Conservation (phyloP, 2,329 filamentous ascomycete genomes). For the Cladosporium sphaerospermum region DNA sequence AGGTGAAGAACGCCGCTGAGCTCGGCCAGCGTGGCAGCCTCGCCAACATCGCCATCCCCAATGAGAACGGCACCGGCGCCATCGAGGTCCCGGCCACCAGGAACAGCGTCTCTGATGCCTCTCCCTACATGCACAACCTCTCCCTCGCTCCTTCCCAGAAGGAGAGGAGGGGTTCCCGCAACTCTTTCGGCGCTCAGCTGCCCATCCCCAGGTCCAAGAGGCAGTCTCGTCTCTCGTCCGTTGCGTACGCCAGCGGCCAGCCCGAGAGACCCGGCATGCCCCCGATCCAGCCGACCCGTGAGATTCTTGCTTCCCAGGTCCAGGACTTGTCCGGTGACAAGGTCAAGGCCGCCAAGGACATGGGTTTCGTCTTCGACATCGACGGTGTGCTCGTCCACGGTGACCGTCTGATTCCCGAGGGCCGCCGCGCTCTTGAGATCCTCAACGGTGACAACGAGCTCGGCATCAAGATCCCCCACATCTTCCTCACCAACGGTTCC, state of each 20-base stretch:
- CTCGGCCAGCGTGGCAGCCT: conserved; percentile 29
- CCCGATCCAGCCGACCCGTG: conserved; percentile 54
- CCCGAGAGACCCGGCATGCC: conserved; percentile 52
- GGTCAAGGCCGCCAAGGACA: conserved; percentile 65
- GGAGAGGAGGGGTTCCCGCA: conserved; percentile 62
- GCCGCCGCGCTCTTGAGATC: conserved; percentile 60
- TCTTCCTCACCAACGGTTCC: conserved; percentile 69
- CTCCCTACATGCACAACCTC: conserved; percentile 67
- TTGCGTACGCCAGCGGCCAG: conserved; percentile 45
- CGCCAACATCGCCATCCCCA: conserved; percentile 38
- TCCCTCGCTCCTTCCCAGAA: conserved; percentile 61
- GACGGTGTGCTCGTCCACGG: conserved; percentile 71
- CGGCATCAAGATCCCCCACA: conserved; percentile 70
- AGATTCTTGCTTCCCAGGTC: conserved; percentile 63
- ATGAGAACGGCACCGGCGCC: conserved; percentile 42
- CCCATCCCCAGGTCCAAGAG: conserved; percentile 67
- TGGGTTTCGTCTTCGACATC: conserved; percentile 75
- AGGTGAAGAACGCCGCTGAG: conserved; percentile 18
- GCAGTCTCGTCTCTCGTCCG: conserved; percentile 60
- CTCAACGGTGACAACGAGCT: conserved; percentile 71
- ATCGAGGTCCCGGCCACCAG: conserved; percentile 66
- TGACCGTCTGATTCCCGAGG: conserved; percentile 63
- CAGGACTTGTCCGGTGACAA: conserved; percentile 62
- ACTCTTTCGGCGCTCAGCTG: conserved; percentile 67
- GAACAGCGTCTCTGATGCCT: conserved; percentile 61